These are phyloP conservation scores for Salix suchowensis DNA, from an alignment of 345 rosid species.

Conservation along the genomic window DNA sequence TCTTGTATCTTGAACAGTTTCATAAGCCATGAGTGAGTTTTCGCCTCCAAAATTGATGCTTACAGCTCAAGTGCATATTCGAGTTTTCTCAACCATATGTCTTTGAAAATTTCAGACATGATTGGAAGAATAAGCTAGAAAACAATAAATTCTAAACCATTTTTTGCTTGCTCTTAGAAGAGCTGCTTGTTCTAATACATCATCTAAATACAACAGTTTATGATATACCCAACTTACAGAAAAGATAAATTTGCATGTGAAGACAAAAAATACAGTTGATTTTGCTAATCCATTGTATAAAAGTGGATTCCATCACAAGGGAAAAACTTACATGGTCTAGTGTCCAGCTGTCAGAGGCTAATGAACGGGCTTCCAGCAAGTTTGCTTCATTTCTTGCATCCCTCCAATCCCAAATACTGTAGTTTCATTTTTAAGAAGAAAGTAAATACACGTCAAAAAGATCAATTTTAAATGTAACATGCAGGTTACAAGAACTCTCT, in stretches of 20 bases:
- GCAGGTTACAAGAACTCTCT: not conserved
- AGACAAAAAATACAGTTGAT: not conserved
- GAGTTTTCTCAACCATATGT: not conserved
- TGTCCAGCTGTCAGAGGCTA: conserved; percentile 72
- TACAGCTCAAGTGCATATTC: not conserved
- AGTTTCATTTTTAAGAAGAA: not conserved
- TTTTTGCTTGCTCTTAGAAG: not conserved
- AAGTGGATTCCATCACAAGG: not conserved
- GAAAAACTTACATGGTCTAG: conserved; percentile 49
- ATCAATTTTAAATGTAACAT: not conserved
- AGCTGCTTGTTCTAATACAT: not conserved
- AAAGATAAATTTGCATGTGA: not conserved
- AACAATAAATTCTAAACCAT: not conserved
- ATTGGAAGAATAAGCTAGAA: not conserved
- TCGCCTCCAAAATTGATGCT: not conserved
- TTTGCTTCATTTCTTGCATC: conserved; percentile 51
- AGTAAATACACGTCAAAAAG: not conserved
- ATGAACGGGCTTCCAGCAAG: conserved; percentile 71
- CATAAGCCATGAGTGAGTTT: not conserved
- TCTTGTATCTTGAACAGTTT: not conserved
- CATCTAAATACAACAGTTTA: not conserved
- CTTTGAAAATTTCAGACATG: not conserved
- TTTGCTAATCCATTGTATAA: not conserved
- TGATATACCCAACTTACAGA: not conserved
- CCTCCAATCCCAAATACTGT: conserved; percentile 82